phyloP scores from a whole-genome alignment of 2,329 filamentous ascomycete genomes.

The Pezicula neosporulosa region DNA sequence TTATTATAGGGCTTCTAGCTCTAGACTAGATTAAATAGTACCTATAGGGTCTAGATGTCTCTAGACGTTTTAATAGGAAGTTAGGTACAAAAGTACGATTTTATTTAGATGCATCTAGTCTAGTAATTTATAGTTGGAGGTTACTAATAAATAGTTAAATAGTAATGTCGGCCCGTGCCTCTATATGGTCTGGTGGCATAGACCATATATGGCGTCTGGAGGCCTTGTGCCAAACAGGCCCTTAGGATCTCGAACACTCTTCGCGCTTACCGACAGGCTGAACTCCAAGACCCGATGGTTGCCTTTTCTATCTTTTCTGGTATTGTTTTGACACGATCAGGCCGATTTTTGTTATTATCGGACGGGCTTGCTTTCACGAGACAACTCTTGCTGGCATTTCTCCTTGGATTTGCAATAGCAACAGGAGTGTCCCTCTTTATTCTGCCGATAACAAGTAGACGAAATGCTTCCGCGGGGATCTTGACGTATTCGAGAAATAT shows the following conservation, averaged over 20 bases:
- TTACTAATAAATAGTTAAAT: no score
- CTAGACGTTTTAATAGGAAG: no score
- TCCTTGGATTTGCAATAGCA: constrained; percentile 42
- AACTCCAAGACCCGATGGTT: constrained; percentile 8
- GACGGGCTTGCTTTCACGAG: constrained; percentile 3
- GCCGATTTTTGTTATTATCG: background rate
- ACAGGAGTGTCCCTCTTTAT: constrained; percentile 60
- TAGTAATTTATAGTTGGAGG: no score
- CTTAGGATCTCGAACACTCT: constrained; percentile 5
- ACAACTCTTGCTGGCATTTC: constrained; percentile 4
- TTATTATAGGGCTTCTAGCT: no score
- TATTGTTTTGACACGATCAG: constrained; percentile 1
- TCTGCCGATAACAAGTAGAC: constrained; percentile 61
- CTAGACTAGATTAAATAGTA: no score
- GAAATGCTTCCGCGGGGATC: constrained; percentile 58
- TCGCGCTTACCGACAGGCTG: constrained; percentile 1
- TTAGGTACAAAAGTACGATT: no score
- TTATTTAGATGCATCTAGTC: no score
- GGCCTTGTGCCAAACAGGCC: no score
- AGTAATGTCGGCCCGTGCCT: no score
- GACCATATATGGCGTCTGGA: no score
- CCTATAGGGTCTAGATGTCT: no score
- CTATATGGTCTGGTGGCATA: no score
- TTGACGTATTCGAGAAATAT: constrained; percentile 52
- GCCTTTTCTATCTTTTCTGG: constrained; percentile 6